Evolutionary conservation across 352 stramenopile species (phyloP), one percentile per base, ranked within the genome.

Genomic region (Phytophthora niederhauseri): DNA sequence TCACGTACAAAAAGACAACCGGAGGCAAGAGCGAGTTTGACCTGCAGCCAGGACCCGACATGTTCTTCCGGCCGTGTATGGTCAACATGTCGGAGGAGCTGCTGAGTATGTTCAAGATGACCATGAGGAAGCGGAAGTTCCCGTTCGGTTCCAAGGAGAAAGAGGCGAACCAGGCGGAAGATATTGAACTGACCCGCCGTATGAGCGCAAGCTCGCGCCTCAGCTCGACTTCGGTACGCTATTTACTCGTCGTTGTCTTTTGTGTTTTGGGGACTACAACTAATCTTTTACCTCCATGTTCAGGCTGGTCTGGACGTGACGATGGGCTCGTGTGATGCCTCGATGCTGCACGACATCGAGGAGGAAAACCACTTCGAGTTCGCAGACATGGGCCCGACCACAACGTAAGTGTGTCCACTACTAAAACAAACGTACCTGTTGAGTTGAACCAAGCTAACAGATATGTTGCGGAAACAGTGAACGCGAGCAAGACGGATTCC

Each of bases 81-180:
- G 49, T 71, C 3, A 72, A 78, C n/a, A 79, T 97, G 55, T 73
- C 87, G 0, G 78, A 92, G 1, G 72, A 85, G 6, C 60, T 95
- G 15, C 66, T 96, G 1, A 48, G 34, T 15, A 94, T 97, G 88
- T 96, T 95, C 56, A 81, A 82, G 58, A 64, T 84, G 54, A 95
- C 85, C 1, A 96, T 96, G 90, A 93, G 88, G 73, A 94, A 94
- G 76, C 76, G 78, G 17, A 96, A 92, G 54, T 91, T 95, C 48
- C 87, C 83, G 30, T 94, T 93, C 58, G 65, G 76, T 24, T 65
- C 50, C 1, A 72, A 72, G 26, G 52, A 76, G 7, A 62, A 67
- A 76, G 28, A 75, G 61, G 14, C 60, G 57, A 57, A 69, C 69
- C 31, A 77, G 76, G 30, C 43, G 0, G 66, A 87, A 4, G 75